Evolutionary conservation across 306 rosid genomes (phyloP), one percentile per base, ranked within the genome.

Genomic region (Lotus japonicus): DNA sequence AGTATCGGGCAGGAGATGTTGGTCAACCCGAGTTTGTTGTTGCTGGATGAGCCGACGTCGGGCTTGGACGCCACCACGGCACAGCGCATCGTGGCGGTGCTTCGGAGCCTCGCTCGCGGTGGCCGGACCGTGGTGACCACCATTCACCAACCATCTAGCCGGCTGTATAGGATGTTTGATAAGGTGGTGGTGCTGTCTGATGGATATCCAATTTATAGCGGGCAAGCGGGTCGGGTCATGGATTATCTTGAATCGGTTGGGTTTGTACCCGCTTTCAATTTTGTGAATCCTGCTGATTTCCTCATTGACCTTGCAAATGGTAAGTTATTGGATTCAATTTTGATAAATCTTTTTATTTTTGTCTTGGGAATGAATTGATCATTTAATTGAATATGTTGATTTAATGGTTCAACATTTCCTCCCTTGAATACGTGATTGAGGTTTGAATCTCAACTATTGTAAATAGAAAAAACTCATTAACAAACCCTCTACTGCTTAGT

Each of bases 1-100:
- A 86, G 90, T 58, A 86, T 88, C 9, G 91, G 95, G 43, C 95
- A 88, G 26, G 95, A 88, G 79, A 84, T 85, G 91, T 2, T 88
- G 33, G 83, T 86, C 3, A 81, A 84, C 75, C 95, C 95, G 45
- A 79, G 90, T 44, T 54, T 89, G 5, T 43, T 89, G 50, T 35
- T 86, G 38, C 75, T 89, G 2, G 92, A 89, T 44, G 96, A 89
- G 66, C 92, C 96, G 0, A 89, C 96, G 0, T 89, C 96, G 0
- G 92, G 96, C 9, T 75, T 86, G 0, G 96, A 89, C 68, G 84
- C 96, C 5, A 86, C 96, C 9, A 84, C 92, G 0, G 88, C 92
- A 0, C 87, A 84, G 10, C 88, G 82, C 16, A 84, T 89, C 4
- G 60, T 84, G 0, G 73, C 72, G 1, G 75, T 79, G 15, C 53